Percentiles rank a stretch among this genome's conserved stretches.
Evolutionary conservation across 148 eudicot species (phyloP).

Genomic region (Tetragonia tetragonoides): DNA sequence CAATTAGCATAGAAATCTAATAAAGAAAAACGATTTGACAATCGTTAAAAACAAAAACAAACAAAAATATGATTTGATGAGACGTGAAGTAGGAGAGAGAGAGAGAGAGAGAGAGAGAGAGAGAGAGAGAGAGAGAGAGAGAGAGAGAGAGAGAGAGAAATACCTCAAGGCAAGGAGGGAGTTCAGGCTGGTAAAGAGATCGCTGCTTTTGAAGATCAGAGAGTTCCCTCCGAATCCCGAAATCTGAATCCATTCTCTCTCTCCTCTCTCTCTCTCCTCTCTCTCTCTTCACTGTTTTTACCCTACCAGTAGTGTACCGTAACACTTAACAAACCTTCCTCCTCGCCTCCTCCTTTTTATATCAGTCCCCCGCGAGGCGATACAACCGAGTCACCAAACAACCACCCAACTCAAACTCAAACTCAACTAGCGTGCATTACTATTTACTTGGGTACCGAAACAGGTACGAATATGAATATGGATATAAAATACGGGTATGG

Average conservation of each 20-base stretch:
- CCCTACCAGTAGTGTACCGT: no score
- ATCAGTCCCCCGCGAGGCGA: background rate
- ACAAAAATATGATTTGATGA: background rate
- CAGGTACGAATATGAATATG: no score
- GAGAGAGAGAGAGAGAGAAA: background rate
- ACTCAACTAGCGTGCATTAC: no score
- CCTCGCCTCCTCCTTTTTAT: background rate
- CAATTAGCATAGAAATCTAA: no score
- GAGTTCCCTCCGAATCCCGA: constrained; percentile 70
- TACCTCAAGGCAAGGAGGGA: constrained; percentile 99
- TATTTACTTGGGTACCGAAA: no score
- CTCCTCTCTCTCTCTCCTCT: background rate
- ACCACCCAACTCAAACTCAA: background rate
- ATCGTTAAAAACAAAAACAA: background rate
- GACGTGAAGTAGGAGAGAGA: background rate
- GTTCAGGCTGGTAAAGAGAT: constrained; percentile 69
- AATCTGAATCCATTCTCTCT: constrained; percentile 72
- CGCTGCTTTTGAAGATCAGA: constrained; percentile 84
- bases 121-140: background rate
- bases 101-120: background rate
- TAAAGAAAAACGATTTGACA: background rate
- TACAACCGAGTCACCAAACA: background rate
- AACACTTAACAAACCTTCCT: no score
- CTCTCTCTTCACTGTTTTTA: background rate
- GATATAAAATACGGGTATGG: no score